phyloP scores from a whole-genome alignment of 1,284 basidiomycete species.

The Cryptococcus maquisensis region DNA sequence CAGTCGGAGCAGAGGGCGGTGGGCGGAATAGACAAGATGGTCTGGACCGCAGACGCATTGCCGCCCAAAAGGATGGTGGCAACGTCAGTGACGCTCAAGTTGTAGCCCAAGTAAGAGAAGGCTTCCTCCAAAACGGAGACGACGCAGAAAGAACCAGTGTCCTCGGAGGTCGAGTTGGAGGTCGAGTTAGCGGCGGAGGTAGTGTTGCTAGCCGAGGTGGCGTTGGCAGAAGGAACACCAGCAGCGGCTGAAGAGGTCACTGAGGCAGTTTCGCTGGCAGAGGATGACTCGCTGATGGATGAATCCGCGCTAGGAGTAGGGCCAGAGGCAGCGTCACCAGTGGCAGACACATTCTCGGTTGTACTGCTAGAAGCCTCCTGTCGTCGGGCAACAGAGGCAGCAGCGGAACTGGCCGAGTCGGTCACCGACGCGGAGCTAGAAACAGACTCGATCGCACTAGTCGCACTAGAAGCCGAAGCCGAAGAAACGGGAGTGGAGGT shows the following conservation, averaged over 20 bases:
- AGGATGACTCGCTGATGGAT: too few relatives aligned
- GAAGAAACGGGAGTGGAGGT: background rate
- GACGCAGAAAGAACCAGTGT: conserved; percentile 36
- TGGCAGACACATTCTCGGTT: background rate
- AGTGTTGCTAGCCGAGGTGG: conserved; percentile 19
- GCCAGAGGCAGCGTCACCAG: background rate
- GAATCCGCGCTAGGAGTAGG: too few relatives aligned
- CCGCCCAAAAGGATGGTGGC: conserved; percentile 25
- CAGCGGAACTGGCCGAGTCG: background rate
- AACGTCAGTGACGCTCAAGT: conserved; percentile 36
- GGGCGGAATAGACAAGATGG: conserved; percentile 21
- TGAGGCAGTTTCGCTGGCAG: background rate
- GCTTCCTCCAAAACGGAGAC: conserved; percentile 35
- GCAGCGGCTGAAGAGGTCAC: background rate
- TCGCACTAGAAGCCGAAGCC: background rate
- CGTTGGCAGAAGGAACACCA: background rate
- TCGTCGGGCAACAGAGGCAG: background rate
- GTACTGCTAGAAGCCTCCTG: background rate
- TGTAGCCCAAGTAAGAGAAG: conserved; percentile 33
- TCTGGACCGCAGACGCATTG: conserved; percentile 28
- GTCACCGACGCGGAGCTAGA: background rate
- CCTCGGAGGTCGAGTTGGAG: conserved; percentile 36
- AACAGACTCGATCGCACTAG: background rate
- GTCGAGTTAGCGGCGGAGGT: conserved; percentile 4
- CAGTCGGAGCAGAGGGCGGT: conserved; percentile 43